phyloP scores from a whole-genome alignment of 2,329 filamentous ascomycete species.

The Colletotrichum kahawae region DNA sequence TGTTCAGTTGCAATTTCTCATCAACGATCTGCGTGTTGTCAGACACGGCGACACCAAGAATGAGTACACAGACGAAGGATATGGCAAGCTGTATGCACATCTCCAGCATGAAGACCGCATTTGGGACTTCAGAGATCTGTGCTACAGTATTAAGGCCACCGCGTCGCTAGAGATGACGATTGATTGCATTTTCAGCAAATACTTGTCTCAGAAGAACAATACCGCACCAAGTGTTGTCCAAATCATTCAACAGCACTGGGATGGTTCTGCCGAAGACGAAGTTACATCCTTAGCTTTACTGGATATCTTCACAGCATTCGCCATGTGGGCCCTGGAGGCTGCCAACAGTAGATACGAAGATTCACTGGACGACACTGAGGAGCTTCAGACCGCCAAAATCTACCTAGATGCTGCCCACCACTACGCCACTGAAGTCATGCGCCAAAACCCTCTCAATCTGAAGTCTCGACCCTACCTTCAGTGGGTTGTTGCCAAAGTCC shows the following conservation, averaged over 20 bases:
- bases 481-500: neutral
- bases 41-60: neutral
- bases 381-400: neutral
- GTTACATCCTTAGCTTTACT: neutral
- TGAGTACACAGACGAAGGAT: too few species aligned
- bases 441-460: neutral
- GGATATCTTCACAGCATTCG: neutral
- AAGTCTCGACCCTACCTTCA: neutral
- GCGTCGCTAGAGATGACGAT: neutral
- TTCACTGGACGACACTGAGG: neutral
- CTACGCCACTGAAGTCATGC: neutral
- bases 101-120: neutral
- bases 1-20: neutral
- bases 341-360: too few species aligned
- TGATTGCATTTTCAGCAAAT: neutral
- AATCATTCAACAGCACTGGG: neutral
- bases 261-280: neutral
- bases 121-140: neutral
- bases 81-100: neutral
- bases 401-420: neutral
- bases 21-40: neutral
- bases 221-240: too few species aligned
- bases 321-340: neutral
- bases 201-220: too few species aligned
- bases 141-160: rapidly evolving